Conservation (phyloP, 257 asterid species). For the Anisodus tanguticus region DNA sequence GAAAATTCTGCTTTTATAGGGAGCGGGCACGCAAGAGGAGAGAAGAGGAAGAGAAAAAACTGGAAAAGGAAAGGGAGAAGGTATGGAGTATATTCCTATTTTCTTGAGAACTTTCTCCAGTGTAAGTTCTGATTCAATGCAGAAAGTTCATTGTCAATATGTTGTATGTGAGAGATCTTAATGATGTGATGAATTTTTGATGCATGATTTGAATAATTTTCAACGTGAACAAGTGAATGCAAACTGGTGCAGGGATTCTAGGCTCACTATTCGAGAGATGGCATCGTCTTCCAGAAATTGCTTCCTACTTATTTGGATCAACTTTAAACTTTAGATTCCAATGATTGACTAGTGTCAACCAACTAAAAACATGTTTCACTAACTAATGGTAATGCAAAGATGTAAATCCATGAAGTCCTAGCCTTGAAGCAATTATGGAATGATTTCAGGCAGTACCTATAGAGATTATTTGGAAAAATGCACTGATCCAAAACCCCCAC, state of each 20-base stretch:
- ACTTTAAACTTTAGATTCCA: background rate
- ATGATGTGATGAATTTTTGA: background rate
- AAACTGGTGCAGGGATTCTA: background rate
- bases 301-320: background rate
- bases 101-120: background rate
- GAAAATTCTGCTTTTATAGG: constrained; percentile 42
- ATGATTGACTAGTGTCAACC: background rate
- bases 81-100: constrained; percentile 37
- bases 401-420: background rate
- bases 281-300: background rate
- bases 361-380: background rate
- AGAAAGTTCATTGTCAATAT: constrained; percentile 12
- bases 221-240: background rate
- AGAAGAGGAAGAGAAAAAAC: constrained; percentile 57
- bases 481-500: background rate
- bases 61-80: constrained; percentile 69
- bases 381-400: background rate
- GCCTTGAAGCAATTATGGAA: constrained; percentile 8
- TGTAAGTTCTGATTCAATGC: background rate
- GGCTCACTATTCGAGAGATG: constrained; percentile 24
- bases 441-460: background rate
- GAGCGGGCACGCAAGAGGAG: constrained; percentile 47
- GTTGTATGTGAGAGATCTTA: constrained; percentile 19
- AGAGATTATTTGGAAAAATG: constrained; percentile 4
- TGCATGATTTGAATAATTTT: constrained; percentile 8